Evolutionary conservation across 345 rosid genomes (phyloP).

Genomic region (Microcos paniculata): DNA sequence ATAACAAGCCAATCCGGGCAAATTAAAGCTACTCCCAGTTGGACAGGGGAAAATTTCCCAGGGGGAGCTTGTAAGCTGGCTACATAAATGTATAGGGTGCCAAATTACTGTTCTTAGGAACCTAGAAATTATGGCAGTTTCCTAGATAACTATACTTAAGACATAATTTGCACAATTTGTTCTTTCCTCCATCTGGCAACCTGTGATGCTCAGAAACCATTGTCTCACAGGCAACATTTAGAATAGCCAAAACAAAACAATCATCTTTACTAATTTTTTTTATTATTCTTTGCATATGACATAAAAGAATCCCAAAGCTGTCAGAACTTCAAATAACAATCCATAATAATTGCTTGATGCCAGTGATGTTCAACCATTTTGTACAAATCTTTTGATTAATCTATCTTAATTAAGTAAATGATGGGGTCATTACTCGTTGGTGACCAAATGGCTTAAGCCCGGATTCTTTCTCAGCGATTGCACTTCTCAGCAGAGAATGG

Average conservation of each 20-base stretch:
- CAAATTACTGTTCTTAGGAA: background rate
- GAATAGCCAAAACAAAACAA: background rate
- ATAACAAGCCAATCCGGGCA: background rate
- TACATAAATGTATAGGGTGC: background rate
- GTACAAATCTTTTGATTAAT: background rate
- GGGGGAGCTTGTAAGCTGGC: background rate
- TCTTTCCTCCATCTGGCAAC: constrained; percentile 12
- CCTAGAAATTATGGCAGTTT: constrained; percentile 8
- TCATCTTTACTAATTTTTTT: background rate
- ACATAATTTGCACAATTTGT: background rate
- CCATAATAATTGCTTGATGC: background rate
- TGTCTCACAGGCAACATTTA: background rate
- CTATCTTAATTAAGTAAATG: background rate
- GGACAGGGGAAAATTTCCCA: background rate
- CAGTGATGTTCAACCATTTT: background rate
- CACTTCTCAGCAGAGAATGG: too few species aligned
- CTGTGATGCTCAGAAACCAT: background rate
- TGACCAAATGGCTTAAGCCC: too few species aligned
- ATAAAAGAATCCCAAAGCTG: too few species aligned
- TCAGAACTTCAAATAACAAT: background rate
- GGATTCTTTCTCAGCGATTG: too few species aligned
- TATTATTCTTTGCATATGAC: background rate
- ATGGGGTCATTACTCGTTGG: background rate
- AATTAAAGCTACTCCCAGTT: background rate
- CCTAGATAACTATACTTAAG: background rate